Conservation (phyloP, 345 rosid genomes). For the Hirschfeldia incana region DNA sequence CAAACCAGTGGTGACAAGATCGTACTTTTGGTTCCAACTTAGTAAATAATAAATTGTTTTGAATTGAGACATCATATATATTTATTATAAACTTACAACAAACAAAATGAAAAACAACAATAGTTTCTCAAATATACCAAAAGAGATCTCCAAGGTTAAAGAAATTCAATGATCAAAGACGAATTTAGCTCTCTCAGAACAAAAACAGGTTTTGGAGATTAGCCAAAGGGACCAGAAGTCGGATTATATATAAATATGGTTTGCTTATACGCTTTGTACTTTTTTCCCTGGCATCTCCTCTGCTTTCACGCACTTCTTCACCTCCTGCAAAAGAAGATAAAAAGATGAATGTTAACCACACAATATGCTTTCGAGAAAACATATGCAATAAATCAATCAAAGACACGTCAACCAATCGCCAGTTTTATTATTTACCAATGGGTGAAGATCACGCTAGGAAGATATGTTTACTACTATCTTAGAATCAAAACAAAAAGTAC, state of each 20-base stretch:
- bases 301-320: conserved; percentile 19
- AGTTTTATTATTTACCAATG: not conserved
- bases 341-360: not conserved
- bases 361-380: not conserved
- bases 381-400: not conserved
- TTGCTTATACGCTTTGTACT: conserved; percentile 32
- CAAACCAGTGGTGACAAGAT: not conserved
- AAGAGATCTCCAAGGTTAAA: conserved; percentile 13
- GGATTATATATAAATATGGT: not conserved
- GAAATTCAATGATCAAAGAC: conserved; percentile 15
- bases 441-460: conserved; percentile 8
- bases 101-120: not conserved
- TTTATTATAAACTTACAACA: not conserved
- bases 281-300: conserved; percentile 37
- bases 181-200: not conserved
- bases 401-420: not conserved
- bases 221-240: no score
- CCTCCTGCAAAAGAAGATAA: conserved; percentile 13
- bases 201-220: not conserved
- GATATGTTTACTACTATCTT: not conserved
- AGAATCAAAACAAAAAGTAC: not conserved
- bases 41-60: not conserved
- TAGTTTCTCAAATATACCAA: not conserved
- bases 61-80: not conserved
- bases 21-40: not conserved